Evolutionary conservation across 177 flowering plant species (phyloP).

Genomic region (Tripterygium wilfordii): DNA sequence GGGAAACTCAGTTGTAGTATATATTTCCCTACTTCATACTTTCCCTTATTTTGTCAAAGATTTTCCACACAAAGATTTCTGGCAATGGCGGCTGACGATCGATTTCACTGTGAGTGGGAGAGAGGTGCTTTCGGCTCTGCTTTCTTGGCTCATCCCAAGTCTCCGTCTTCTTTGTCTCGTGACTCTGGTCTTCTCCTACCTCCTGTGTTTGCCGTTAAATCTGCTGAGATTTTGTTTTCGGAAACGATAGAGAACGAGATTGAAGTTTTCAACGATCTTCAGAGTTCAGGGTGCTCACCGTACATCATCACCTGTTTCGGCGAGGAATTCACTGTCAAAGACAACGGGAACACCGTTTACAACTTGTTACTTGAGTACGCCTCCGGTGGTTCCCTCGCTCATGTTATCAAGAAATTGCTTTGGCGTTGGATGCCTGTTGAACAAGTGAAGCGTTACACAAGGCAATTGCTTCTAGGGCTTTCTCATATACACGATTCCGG

Average conservation of each 20-base stretch:
- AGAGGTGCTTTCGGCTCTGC: not conserved
- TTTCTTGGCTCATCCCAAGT: not conserved
- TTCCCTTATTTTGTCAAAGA: no score
- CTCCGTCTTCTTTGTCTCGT: not conserved
- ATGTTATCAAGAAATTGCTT: not conserved
- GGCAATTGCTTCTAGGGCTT: not conserved
- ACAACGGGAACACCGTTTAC: not conserved
- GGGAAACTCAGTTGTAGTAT: no score
- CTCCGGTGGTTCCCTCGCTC: not conserved
- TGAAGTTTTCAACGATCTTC: not conserved
- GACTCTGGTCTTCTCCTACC: no score
- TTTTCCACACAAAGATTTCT: no score
- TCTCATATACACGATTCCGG: not conserved
- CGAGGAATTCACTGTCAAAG: not conserved
- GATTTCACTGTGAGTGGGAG: no score
- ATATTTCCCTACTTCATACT: no score
- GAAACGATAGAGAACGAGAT: not conserved
- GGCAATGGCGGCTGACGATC: no score
- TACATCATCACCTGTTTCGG: not conserved
- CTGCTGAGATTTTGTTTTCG: not conserved
- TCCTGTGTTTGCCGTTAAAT: not conserved
- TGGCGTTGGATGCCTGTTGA: not conserved
- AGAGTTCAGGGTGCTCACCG: not conserved
- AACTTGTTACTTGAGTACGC: not conserved
- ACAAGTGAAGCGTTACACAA: not conserved